Evolutionary conservation across 2,329 filamentous ascomycete genomes (phyloP).

Genomic region (Gnomoniopsis smithogilvyi): DNA sequence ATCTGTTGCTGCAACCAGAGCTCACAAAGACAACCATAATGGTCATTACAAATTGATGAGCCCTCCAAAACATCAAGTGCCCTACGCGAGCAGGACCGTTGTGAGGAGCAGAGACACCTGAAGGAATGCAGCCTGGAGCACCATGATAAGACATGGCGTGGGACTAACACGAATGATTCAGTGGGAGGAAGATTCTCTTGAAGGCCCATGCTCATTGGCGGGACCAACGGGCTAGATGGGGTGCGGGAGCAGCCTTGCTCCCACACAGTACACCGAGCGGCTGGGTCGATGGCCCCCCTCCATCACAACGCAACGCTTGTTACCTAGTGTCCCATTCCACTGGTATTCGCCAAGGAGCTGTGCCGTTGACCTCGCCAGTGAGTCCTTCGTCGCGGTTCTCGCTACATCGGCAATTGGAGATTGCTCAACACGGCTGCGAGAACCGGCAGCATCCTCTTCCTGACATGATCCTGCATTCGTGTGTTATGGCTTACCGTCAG

Average conservation of each 20-base stretch:
- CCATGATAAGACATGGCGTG: conserved; percentile 4
- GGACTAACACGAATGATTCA: conserved; percentile 1
- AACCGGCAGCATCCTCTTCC: neutral
- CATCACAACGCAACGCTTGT: conserved; percentile 1
- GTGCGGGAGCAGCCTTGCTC: conserved; percentile 3
- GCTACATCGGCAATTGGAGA: conserved; percentile 3
- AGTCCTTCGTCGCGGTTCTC: neutral
- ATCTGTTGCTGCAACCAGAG: no score
- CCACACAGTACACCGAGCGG: conserved; percentile 1
- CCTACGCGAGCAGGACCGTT: neutral
- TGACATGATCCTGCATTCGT: neutral
- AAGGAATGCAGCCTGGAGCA: conserved; percentile 6
- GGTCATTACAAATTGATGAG: neutral
- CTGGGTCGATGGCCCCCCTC: conserved; percentile 7
- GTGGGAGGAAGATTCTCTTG: neutral
- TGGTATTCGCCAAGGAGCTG: conserved; percentile 11
- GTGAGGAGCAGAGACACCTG: neutral
- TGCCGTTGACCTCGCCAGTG: neutral
- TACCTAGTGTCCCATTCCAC: conserved; percentile 14
- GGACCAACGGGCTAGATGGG: neutral
- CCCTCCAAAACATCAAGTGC: neutral
- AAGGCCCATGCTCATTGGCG: conserved; percentile 4
- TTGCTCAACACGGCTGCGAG: neutral
- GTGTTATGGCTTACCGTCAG: conserved; percentile 6
- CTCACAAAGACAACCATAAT: no score